A percentile compares a stretch with the other conserved stretches of the same genome.
Evolutionary conservation across 73 alveolate genomes (phyloP).

Genomic region (Breviolum minutum): DNA sequence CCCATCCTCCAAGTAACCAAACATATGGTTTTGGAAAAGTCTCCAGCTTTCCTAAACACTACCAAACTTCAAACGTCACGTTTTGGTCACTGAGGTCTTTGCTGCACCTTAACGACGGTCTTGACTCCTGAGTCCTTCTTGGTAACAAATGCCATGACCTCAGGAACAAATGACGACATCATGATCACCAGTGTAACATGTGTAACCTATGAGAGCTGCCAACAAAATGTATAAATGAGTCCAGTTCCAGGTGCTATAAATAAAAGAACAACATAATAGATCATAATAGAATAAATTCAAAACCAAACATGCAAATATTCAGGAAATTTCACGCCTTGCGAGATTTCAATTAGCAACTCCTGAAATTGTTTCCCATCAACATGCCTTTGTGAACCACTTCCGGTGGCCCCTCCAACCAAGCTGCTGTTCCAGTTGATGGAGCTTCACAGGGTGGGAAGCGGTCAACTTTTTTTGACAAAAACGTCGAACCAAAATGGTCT

Average conservation of each 20-base stretch:
- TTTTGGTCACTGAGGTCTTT: background rate
- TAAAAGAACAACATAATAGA: too few relatives aligned
- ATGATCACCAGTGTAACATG: background rate
- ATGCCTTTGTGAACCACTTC: too few relatives aligned
- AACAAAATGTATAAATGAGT: background rate
- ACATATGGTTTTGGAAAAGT: background rate
- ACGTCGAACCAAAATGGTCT: constrained; percentile 14
- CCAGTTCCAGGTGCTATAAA: background rate
- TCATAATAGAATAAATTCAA: too few relatives aligned
- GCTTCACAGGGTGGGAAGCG: background rate
- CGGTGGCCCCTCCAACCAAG: background rate
- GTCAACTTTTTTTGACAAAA: background rate
- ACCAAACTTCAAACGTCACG: too few relatives aligned
- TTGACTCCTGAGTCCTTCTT: constrained; percentile 95
- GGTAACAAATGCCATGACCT: constrained; percentile 92
- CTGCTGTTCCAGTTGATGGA: background rate
- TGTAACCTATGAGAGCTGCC: too few relatives aligned
- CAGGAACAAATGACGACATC: background rate
- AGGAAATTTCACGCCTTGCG: too few relatives aligned
- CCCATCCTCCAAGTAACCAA: background rate
- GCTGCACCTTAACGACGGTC: constrained; percentile 71
- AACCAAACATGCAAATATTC: too few relatives aligned
- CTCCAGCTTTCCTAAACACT: too few relatives aligned
- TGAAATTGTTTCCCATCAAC: too few relatives aligned
- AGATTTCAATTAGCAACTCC: too few relatives aligned